Evolutionary conservation across 768 basidiomycete genomes (phyloP).

Genomic region (Omphalotus guepiniiformis): DNA sequence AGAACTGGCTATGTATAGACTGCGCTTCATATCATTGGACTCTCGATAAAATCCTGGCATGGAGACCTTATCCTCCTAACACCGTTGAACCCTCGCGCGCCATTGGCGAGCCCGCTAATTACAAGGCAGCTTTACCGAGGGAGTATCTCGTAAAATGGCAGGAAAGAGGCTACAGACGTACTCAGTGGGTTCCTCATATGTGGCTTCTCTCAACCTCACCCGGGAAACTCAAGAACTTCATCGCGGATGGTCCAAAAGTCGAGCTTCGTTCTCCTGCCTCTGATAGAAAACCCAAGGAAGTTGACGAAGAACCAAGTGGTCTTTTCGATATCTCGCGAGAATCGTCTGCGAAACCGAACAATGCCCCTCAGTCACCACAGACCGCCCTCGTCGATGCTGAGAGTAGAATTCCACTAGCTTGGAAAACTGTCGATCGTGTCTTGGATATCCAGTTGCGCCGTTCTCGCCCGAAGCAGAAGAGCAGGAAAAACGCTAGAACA

Average conservation of each 20-base stretch:
- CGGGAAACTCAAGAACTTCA: conserved; percentile 74
- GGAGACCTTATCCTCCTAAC: conserved; percentile 76
- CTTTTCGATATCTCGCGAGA: conserved; percentile 34
- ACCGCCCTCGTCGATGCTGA: conserved; percentile 65
- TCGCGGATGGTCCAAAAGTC: conserved; percentile 63
- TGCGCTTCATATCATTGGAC: conserved; percentile 67
- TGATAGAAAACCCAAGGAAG: conserved; percentile 25
- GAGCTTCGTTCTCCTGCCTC: conserved; percentile 51
- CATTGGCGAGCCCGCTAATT: conserved; percentile 41
- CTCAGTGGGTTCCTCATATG: conserved; percentile 88
- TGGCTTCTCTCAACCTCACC: conserved; percentile 73
- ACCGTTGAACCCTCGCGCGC: conserved; percentile 49
- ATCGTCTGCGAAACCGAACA: conserved; percentile 29
- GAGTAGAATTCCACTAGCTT: conserved; percentile 64
- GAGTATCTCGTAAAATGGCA: conserved; percentile 94
- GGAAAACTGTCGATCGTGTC: conserved; percentile 92
- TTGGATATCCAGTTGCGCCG: conserved; percentile 72
- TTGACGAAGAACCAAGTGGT: conserved; percentile 37
- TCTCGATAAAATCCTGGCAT: conserved; percentile 85
- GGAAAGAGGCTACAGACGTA: conserved; percentile 70
- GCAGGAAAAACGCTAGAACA: conserved; percentile 18
- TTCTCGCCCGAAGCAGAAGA: conserved; percentile 20
- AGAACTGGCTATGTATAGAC: conserved; percentile 69
- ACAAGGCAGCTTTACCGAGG: conserved; percentile 66
- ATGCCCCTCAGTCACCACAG: not conserved